A percentile compares a stretch with the other conserved stretches of the same genome.
Conservation (phyloP, 495 filamentous ascomycete species). For the Tuber umbilicatum region DNA sequence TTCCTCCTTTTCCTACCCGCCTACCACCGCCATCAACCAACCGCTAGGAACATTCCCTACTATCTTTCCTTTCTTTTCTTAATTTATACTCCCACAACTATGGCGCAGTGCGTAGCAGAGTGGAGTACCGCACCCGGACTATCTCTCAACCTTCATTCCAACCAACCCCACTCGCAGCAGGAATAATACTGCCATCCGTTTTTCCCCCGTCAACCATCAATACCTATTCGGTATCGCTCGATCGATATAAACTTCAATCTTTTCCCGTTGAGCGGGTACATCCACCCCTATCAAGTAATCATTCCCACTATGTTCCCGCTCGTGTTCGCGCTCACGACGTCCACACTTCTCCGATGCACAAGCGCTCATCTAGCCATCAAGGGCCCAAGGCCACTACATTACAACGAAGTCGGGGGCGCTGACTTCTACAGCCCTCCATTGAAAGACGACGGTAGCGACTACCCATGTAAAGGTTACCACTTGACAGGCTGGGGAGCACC, state of each 20-base stretch:
- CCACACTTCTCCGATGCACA: slow-evolving; percentile 9
- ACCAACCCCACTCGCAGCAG: not conserved
- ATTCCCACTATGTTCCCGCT: not conserved
- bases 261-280: not conserved
- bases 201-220: not conserved
- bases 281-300: not conserved
- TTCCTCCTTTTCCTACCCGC: not conserved
- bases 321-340: not conserved
- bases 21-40: not conserved
- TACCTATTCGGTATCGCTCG: not conserved
- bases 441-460: slow-evolving; percentile 50
- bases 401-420: slow-evolving; percentile 25
- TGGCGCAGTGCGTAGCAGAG: not conserved
- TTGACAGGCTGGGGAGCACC: slow-evolving; percentile 34
- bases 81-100: not conserved
- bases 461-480: slow-evolving; percentile 63
- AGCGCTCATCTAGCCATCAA: slow-evolving; percentile 27
- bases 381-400: slow-evolving; percentile 23
- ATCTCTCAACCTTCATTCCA: not conserved
- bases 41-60: not conserved
- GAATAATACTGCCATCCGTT: not conserved
- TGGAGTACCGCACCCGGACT: not conserved
- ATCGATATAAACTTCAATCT: not conserved
- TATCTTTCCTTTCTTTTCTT: not conserved
- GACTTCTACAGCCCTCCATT: slow-evolving; percentile 47